These are phyloP conservation scores for Tylopilus rubrobrunneus DNA, from an alignment of 768 basidiomycete species.

Conservation along the genomic window DNA sequence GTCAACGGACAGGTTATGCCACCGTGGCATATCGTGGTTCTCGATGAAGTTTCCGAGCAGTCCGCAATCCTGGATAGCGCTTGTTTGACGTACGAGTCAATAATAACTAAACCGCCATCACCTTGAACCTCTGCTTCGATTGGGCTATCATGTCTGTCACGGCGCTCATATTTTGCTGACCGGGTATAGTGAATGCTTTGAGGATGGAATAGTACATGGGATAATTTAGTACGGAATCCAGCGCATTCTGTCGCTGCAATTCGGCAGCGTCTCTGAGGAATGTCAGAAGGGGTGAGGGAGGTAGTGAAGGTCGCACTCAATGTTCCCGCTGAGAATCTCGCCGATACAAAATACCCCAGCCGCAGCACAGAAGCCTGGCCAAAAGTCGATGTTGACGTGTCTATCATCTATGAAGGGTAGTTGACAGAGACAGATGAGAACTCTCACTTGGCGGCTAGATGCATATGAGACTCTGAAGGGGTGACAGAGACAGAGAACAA, in stretches of 20 bases:
- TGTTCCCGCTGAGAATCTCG: conserved; percentile 60
- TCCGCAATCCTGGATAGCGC: conserved; percentile 17
- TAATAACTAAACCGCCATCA: conserved; percentile 2
- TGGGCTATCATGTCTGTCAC: conserved; percentile 49
- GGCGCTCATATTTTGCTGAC: conserved; percentile 57
- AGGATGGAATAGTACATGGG: conserved; percentile 64
- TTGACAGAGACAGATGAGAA: neutral
- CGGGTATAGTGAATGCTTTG: conserved; percentile 69
- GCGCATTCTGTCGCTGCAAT: conserved; percentile 57
- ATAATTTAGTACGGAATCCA: conserved; percentile 72
- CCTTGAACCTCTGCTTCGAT: conserved; percentile 52
- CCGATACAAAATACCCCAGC: conserved; percentile 86
- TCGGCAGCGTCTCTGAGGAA: conserved; percentile 45
- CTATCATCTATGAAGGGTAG: conserved; percentile 22
- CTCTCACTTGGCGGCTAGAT: conserved; percentile 33
- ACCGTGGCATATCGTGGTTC: conserved; percentile 75
- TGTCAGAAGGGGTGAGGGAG: conserved; percentile 13
- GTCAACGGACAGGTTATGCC: conserved; percentile 69
- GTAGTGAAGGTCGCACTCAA: conserved; percentile 37
- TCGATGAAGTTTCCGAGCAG: conserved; percentile 74
- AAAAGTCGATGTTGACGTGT: conserved; percentile 73
- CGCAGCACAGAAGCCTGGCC: conserved; percentile 68
- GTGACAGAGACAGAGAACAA: conserved; percentile 7
- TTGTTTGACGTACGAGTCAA: neutral
- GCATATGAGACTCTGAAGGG: neutral